phyloP scores from a whole-genome alignment of 2,329 filamentous ascomycete species.

The Fusarium multiceps region DNA sequence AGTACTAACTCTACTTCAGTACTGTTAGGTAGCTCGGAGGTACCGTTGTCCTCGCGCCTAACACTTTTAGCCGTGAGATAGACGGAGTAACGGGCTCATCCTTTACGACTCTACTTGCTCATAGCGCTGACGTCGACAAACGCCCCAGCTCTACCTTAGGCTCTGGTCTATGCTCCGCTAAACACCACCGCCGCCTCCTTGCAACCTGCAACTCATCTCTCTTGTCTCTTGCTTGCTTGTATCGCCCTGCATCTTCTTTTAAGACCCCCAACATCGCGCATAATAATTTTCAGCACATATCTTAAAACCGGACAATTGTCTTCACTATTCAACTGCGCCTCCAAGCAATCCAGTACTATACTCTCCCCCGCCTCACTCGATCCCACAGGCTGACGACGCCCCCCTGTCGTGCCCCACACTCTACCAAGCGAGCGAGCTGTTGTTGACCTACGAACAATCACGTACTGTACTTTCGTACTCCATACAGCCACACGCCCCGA shows the following conservation, averaged over 20 bases:
- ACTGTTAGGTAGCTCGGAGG: conserved; percentile 14
- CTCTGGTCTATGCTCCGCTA: conserved; percentile 48
- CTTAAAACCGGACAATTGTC: conserved; percentile 26
- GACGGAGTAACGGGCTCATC: conserved; percentile 38
- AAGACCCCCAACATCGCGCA: conserved; percentile 19
- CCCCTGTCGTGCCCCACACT: conserved; percentile 48
- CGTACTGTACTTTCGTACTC: conserved; percentile 36
- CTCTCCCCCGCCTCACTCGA: conserved; percentile 40
- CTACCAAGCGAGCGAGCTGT: conserved; percentile 44
- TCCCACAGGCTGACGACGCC: conserved; percentile 48
- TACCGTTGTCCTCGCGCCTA: conserved; percentile 26
- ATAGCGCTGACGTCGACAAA: conserved; percentile 62
- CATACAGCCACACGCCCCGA: conserved; percentile 43
- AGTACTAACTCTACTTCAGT: neutral
- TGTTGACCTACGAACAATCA: conserved; percentile 41
- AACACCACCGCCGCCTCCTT: conserved; percentile 48
- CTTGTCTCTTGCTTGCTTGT: conserved; percentile 33
- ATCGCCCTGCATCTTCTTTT: conserved; percentile 30
- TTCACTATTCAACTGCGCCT: conserved; percentile 38
- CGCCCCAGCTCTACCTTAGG: conserved; percentile 47
- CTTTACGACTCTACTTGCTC: neutral
- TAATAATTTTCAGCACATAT: conserved; percentile 19
- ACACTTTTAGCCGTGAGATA: conserved; percentile 38
- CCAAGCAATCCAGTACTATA: conserved; percentile 23
- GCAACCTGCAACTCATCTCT: conserved; percentile 38